phyloP scores from a whole-genome alignment of 441 rosid genomes.

The Pelargonium australe region DNA sequence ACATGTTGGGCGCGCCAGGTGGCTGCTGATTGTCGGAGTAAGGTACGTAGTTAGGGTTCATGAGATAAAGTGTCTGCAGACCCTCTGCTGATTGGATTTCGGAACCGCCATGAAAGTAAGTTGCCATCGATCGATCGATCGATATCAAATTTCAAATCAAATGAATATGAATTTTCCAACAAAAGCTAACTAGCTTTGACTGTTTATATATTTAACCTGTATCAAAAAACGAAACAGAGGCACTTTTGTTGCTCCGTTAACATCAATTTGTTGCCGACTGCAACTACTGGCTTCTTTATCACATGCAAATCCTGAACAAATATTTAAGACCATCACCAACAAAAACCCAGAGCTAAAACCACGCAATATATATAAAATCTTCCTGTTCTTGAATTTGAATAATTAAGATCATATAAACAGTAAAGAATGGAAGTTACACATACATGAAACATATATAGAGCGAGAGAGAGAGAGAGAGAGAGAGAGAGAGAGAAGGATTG shows the following conservation, averaged over 20 bases:
- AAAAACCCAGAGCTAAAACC: too few species aligned
- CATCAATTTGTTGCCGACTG: too few species aligned
- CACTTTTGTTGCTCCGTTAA: too few species aligned
- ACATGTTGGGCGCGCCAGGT: slow-evolving; percentile 23
- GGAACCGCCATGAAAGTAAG: slow-evolving; percentile 44
- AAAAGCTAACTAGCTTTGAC: background rate
- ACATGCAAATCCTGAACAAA: too few species aligned
- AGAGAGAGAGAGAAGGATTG: background rate
- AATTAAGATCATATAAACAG: too few species aligned
- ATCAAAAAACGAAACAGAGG: background rate
- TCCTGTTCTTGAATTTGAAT: too few species aligned
- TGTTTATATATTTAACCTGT: background rate
- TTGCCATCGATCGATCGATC: slow-evolving; percentile 36
- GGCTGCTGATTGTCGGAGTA: slow-evolving; percentile 31
- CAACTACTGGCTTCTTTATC: too few species aligned
- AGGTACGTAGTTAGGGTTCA: slow-evolving; percentile 45
- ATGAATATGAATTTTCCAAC: background rate
- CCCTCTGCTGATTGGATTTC: slow-evolving; percentile 45
- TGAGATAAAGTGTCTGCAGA: slow-evolving; percentile 45
- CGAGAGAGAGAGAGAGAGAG: background rate
- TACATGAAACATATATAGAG: background rate
- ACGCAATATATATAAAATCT: too few species aligned
- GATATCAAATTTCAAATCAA: background rate
- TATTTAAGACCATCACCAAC: too few species aligned
- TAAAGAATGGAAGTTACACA: too few species aligned